A percentile compares a stretch with the other conserved stretches of the same genome.
These are phyloP conservation scores for Tolypocladium cylindrosporum DNA, from an alignment of 2,329 filamentous ascomycete genomes.

Conservation along the genomic window DNA sequence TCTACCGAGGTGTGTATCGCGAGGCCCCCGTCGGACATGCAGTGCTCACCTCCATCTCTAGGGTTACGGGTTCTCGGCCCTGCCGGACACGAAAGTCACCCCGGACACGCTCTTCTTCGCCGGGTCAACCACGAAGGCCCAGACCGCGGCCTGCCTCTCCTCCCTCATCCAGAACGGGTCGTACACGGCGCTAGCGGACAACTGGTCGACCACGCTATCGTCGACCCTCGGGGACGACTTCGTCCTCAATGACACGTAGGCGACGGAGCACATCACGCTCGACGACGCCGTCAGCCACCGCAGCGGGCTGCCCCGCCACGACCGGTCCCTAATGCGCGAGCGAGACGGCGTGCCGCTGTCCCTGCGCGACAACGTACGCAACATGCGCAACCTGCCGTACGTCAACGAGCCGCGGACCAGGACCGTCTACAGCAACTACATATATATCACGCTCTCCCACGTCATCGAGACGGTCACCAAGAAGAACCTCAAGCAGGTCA, in stretches of 20 bases:
- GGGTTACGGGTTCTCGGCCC: constrained; percentile 17
- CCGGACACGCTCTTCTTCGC: constrained; percentile 42
- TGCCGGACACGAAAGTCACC: constrained; percentile 28
- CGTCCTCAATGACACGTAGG: constrained; percentile 31
- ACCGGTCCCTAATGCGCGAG: constrained; percentile 11
- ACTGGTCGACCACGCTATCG: constrained; percentile 36
- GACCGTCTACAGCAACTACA: constrained; percentile 40
- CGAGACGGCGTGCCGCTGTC: constrained; percentile 19
- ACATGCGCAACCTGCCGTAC: constrained; percentile 33
- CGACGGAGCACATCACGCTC: constrained; percentile 37
- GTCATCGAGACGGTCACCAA: constrained; percentile 32
- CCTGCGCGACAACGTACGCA: constrained; percentile 25
- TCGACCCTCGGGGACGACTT: constrained; percentile 40
- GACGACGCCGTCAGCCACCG: constrained; percentile 44
- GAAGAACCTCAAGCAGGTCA: constrained; percentile 24
- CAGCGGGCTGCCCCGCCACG: constrained; percentile 35
- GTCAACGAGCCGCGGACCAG: constrained; percentile 30
- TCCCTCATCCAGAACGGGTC: constrained; percentile 35
- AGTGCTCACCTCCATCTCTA: constrained; percentile 8
- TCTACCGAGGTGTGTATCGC: constrained; percentile 15
- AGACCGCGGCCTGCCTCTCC: constrained; percentile 39
- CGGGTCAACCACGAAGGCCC: constrained; percentile 47
- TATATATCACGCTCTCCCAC: constrained; percentile 33
- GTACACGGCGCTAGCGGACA: constrained; percentile 16
- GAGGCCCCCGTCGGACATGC: too few relatives aligned